A percentile compares a stretch with the other conserved stretches of the same genome.
These are phyloP conservation scores for Styphnolobium japonicum DNA, from an alignment of 306 rosid species.

Conservation along the genomic window DNA sequence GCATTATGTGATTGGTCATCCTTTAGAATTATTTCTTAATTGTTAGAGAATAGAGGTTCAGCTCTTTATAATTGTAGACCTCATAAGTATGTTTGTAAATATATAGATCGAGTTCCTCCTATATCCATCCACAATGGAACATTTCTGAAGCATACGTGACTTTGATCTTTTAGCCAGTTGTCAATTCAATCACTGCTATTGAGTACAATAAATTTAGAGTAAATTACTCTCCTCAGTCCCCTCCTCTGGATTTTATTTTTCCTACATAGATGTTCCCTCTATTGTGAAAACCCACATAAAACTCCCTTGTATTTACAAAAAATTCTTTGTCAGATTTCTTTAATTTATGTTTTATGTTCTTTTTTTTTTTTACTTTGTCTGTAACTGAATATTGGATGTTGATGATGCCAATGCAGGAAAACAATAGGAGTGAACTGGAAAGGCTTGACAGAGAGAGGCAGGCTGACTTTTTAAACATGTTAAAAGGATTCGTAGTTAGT, in stretches of 20 bases:
- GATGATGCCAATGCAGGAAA: conserved; percentile 61
- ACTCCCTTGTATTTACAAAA: too few relatives aligned
- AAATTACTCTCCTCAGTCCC: too few relatives aligned
- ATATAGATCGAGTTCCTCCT: background rate
- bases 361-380: background rate
- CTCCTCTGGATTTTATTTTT: too few relatives aligned
- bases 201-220: too few relatives aligned
- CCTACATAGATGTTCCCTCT: too few relatives aligned
- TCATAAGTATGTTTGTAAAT: background rate
- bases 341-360: background rate
- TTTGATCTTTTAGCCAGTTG: background rate
- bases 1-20: background rate
- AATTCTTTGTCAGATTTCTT: too few relatives aligned
- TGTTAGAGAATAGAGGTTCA: background rate
- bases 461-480: conserved; percentile 77
- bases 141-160: background rate
- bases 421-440: conserved; percentile 87
- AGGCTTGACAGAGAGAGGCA: conserved; percentile 81
- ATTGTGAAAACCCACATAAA: too few relatives aligned
- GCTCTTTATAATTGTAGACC: background rate
- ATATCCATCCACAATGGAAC: background rate
- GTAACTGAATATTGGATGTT: conserved; percentile 19
- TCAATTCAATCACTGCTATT: background rate
- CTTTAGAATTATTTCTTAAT: background rate
- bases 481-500: conserved; percentile 83